Evolutionary conservation across 2,329 filamentous ascomycete species (phyloP).

Genomic region (Alternaria ethzedia): DNA sequence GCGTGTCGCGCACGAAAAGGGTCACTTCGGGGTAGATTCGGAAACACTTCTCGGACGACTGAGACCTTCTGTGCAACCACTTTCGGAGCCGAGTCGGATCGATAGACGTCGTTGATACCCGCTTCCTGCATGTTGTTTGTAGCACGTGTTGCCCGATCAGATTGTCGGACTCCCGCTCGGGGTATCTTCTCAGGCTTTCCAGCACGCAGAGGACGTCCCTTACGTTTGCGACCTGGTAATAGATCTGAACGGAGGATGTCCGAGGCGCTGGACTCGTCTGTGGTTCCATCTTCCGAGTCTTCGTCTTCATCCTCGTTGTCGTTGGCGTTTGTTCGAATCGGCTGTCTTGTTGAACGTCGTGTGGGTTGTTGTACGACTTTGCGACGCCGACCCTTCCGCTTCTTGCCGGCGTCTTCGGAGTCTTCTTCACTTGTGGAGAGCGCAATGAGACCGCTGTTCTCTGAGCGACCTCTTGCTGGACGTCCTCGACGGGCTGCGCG

Average conservation of each 20-base stretch:
- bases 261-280: slow-evolving; percentile 35
- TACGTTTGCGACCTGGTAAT: slow-evolving; percentile 47
- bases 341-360: slow-evolving; percentile 38
- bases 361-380: slow-evolving; percentile 30
- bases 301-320: slow-evolving; percentile 31
- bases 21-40: slow-evolving; percentile 64
- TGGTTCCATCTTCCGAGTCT: slow-evolving; percentile 38
- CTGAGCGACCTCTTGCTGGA: slow-evolving; percentile 23
- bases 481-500: slow-evolving; percentile 10
- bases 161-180: slow-evolving; percentile 49
- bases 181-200: slow-evolving; percentile 24
- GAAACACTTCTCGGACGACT: slow-evolving; percentile 74
- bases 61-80: slow-evolving; percentile 60
- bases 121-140: slow-evolving; percentile 61
- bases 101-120: slow-evolving; percentile 64
- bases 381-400: slow-evolving; percentile 22
- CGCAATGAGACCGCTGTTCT: slow-evolving; percentile 15
- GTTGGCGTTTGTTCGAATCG: slow-evolving; percentile 13
- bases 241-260: slow-evolving; percentile 53
- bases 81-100: slow-evolving; percentile 51
- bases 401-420: slow-evolving; percentile 12
- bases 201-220: slow-evolving; percentile 26
- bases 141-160: slow-evolving; percentile 54
- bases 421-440: slow-evolving; percentile 34
- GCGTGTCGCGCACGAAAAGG: slow-evolving; percentile 75